Conservation (phyloP, 2,329 filamentous ascomycete species). For the Neofusicoccum cordaticola region DNA sequence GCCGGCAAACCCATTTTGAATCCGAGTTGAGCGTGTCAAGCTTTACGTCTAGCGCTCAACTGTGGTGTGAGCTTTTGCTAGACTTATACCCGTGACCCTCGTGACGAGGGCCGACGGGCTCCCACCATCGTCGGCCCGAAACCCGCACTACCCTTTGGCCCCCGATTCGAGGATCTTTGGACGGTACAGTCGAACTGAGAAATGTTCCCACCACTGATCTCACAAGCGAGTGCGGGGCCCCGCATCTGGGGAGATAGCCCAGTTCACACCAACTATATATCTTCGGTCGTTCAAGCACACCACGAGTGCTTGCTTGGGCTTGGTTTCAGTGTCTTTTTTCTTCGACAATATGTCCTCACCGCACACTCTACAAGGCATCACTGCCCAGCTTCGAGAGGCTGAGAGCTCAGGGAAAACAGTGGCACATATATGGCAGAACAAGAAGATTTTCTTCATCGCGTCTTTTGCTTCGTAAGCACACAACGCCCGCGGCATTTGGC, state of each 20-base stretch:
- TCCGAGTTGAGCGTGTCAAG: not conserved
- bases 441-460: slow-evolving; percentile 30
- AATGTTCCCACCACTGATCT: not conserved
- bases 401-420: slow-evolving; percentile 24
- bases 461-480: slow-evolving; percentile 30
- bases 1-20: slow-evolving; percentile 24
- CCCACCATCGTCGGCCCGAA: not conserved
- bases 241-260: not conserved
- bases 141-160: not conserved
- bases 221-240: not conserved
- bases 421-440: slow-evolving; percentile 27
- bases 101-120: not conserved
- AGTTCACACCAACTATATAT: no score
- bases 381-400: not conserved
- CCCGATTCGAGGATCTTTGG: not conserved
- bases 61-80: not conserved
- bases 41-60: not conserved
- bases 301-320: not conserved
- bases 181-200: not conserved
- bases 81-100: not conserved
- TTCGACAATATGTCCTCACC: not conserved
- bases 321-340: no score
- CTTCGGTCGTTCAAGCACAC: not conserved
- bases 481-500: not conserved
- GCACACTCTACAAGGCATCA: slow-evolving; percentile 3